These are phyloP conservation scores for Mycena sp. DNA, from an alignment of 1,284 basidiomycete species.

Conservation along the genomic window DNA sequence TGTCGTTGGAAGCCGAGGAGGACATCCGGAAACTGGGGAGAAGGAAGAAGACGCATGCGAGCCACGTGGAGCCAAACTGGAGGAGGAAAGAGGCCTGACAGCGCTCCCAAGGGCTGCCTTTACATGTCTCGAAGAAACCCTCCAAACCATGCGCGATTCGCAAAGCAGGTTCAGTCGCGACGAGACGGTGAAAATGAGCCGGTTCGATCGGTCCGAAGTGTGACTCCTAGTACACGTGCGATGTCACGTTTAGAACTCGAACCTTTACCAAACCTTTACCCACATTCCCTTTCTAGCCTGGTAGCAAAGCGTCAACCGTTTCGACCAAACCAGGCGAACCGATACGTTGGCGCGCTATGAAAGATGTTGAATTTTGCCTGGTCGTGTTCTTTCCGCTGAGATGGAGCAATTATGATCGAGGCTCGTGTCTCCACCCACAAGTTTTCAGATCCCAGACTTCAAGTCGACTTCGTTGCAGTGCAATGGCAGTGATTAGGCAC, in stretches of 20 bases:
- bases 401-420: not conserved
- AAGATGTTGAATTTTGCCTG: constrained; percentile 8
- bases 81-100: not conserved
- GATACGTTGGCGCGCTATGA: constrained; percentile 12
- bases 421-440: too few relatives aligned
- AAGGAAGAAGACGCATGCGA: not conserved
- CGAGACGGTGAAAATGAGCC: constrained; percentile 25
- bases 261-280: not conserved
- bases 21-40: not conserved
- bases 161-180: not conserved
- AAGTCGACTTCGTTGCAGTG: too few relatives aligned
- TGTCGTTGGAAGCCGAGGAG: constrained; percentile 11
- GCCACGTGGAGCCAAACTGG: not conserved
- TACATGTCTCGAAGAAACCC: constrained; percentile 19
- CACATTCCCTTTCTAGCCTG: constrained; percentile 5
- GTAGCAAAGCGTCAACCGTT: not conserved
- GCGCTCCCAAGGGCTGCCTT: constrained; percentile 6
- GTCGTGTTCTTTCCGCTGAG: not conserved
- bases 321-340: constrained; percentile 5
- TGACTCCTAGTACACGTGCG: not conserved
- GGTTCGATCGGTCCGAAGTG: constrained; percentile 16
- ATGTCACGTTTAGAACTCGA: not conserved
- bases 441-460: too few relatives aligned
- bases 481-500: too few relatives aligned
- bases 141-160: constrained; percentile 24